phyloP scores from a whole-genome alignment of 208 protist species.

The Leishmania arabica region DNA sequence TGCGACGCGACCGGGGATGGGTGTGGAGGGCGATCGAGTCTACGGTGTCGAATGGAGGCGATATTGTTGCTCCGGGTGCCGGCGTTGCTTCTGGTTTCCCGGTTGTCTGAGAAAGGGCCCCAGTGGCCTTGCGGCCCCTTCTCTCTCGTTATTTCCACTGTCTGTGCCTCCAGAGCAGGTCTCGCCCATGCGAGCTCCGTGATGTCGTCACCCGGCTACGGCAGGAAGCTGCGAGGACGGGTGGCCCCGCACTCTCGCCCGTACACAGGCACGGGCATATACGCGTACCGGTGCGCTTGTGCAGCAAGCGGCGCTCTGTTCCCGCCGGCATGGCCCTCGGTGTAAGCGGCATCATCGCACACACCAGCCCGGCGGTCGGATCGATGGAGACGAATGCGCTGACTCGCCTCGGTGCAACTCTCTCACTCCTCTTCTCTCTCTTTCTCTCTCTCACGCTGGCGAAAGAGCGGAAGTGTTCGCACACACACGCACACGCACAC shows the following conservation, averaged over 20 bases:
- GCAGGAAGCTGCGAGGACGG: background rate
- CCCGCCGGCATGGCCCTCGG: background rate
- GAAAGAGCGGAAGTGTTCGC: background rate
- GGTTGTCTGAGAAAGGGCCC: background rate
- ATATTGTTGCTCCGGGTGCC: background rate
- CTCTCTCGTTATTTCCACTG: background rate
- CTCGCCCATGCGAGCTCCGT: background rate
- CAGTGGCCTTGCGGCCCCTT: background rate
- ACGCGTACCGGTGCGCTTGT: background rate
- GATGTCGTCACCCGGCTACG: background rate
- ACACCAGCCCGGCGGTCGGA: background rate
- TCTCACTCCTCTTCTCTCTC: no score
- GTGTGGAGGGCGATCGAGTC: background rate
- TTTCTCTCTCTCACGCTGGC: background rate
- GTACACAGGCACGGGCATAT: background rate
- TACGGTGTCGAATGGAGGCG: background rate
- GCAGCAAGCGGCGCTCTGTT: background rate
- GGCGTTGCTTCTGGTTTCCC: background rate
- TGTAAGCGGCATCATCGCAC: background rate
- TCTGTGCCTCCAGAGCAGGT: background rate
- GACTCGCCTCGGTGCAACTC: background rate
- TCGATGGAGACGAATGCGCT: background rate
- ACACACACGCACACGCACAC: background rate
- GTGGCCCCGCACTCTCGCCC: background rate
- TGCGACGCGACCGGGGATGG: background rate